phyloP scores from a whole-genome alignment of 139 green algal species.

The Picochlorum costavermella region DNA sequence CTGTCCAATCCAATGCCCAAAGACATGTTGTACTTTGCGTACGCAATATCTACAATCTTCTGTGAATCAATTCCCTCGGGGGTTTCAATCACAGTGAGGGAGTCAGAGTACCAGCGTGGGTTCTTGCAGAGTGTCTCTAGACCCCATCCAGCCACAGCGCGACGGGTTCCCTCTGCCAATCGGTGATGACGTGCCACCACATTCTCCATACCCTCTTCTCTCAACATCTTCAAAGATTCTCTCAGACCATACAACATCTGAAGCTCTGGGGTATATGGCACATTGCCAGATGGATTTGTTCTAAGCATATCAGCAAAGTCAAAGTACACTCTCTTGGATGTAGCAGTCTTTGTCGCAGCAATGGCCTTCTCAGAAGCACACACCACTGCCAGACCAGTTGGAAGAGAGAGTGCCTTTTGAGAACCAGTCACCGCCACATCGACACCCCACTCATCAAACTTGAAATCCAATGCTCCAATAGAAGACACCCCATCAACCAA shows the following conservation, averaged over 20 bases:
- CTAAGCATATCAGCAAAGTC: slow-evolving; percentile 66
- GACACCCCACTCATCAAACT: slow-evolving; percentile 91
- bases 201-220: slow-evolving; percentile 80
- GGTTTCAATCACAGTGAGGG: slow-evolving; percentile 85
- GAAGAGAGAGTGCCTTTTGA: slow-evolving; percentile 94
- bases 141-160: slow-evolving; percentile 83
- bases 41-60: slow-evolving; percentile 81
- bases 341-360: slow-evolving; percentile 55
- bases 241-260: slow-evolving; percentile 85
- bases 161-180: slow-evolving; percentile 62
- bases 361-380: slow-evolving; percentile 78
- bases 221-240: slow-evolving; percentile 63
- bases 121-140: slow-evolving; percentile 87
- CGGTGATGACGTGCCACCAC: slow-evolving; percentile 80
- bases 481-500: slow-evolving; percentile 88
- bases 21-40: slow-evolving; percentile 89
- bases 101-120: slow-evolving; percentile 76
- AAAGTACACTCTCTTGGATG: slow-evolving; percentile 76
- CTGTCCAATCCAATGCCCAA: slow-evolving; percentile 87
- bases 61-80: slow-evolving; percentile 78
- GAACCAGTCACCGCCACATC: slow-evolving; percentile 92
- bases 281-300: slow-evolving; percentile 51
- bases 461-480: slow-evolving; percentile 88
- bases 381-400: slow-evolving; percentile 85
- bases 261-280: slow-evolving; percentile 70